Evolutionary conservation across 2,329 filamentous ascomycete genomes (phyloP).

Genomic region (Trichoderma koningii): DNA sequence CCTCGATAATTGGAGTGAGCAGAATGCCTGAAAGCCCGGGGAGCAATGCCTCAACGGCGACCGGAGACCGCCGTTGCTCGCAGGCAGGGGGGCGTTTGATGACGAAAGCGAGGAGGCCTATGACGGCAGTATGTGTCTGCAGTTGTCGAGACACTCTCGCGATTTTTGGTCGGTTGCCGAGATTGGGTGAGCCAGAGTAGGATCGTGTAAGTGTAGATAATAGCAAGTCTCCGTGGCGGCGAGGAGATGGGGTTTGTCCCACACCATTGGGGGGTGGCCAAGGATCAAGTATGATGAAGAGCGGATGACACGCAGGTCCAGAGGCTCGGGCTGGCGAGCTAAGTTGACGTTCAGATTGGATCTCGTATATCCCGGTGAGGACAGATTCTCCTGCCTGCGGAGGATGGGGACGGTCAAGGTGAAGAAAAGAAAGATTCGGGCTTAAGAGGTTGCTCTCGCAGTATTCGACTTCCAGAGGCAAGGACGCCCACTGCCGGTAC

Average conservation of each 20-base stretch:
- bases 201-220: background rate
- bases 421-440: background rate
- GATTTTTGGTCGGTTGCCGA: too few relatives aligned
- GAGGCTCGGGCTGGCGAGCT: background rate
- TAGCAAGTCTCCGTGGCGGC: background rate
- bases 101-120: background rate
- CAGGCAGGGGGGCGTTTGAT: background rate
- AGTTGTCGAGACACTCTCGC: background rate
- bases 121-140: background rate
- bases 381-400: too few relatives aligned
- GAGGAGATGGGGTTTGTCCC: background rate
- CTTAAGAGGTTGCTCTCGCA: background rate
- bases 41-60: background rate
- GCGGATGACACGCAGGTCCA: conserved; percentile 3
- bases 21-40: background rate
- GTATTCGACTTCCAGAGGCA: background rate
- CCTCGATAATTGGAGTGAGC: too few relatives aligned
- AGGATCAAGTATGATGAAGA: conserved; percentile 6
- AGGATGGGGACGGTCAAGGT: background rate
- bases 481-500: background rate
- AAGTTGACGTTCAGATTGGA: background rate
- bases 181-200: background rate
- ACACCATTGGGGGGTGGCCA: conserved; percentile 2
- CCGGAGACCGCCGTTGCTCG: background rate
- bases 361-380: background rate